A percentile compares a stretch with the other conserved stretches of the same genome.
Evolutionary conservation across 257 asterid genomes (phyloP).

Genomic region (Striga asiatica): DNA sequence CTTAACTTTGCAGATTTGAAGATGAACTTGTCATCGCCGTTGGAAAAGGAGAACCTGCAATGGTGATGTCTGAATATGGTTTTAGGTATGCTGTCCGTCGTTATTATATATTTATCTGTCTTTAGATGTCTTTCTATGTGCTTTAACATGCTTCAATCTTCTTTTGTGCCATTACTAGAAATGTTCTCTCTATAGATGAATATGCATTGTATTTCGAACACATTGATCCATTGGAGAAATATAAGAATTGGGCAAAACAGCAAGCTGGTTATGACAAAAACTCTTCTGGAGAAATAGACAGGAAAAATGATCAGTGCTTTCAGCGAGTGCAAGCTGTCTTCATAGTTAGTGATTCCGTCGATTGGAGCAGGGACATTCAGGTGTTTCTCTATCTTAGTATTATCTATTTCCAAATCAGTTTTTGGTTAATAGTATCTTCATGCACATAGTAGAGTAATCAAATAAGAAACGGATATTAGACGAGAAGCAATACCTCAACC

Average conservation of each 20-base stretch:
- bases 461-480: neutral
- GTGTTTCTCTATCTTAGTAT: constrained; percentile 26
- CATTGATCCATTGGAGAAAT: constrained; percentile 74
- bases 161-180: constrained; percentile 33
- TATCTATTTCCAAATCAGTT: neutral
- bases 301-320: constrained; percentile 37
- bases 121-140: constrained; percentile 7
- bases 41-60: constrained; percentile 87
- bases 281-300: constrained; percentile 19
- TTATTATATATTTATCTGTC: neutral
- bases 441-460: neutral
- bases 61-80: constrained; percentile 86
- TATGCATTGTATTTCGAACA: constrained; percentile 72
- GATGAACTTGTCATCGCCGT: constrained; percentile 59
- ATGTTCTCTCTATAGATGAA: constrained; percentile 69
- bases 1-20: constrained; percentile 44
- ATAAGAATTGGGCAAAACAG: constrained; percentile 40
- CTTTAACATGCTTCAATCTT: constrained; percentile 3
- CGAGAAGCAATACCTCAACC: constrained; percentile 7
- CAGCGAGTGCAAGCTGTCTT: constrained; percentile 77
- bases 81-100: constrained; percentile 47
- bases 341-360: constrained; percentile 86
- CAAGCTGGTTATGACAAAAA: constrained; percentile 16
- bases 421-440: neutral
- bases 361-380: constrained; percentile 99